Evolutionary conservation across 2,329 filamentous ascomycete genomes (phyloP).

Genomic region (Venturia asperata): DNA sequence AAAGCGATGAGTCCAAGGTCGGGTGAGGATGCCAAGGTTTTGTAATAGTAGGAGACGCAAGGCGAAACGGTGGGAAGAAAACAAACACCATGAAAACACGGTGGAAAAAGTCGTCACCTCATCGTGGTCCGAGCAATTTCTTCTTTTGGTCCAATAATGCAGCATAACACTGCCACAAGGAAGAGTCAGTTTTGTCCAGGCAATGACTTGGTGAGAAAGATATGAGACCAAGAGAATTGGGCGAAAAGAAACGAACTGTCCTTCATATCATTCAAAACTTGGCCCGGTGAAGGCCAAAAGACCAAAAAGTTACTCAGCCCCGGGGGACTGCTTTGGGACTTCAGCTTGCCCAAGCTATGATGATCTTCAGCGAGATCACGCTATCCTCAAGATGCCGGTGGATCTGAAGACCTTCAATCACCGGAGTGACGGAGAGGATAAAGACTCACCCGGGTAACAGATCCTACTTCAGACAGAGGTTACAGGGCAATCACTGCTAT

Average conservation of each 20-base stretch:
- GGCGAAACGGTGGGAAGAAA: neutral
- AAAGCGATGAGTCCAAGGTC: neutral
- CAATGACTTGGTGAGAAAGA: neutral
- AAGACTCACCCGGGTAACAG: neutral
- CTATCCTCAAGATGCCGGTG: neutral
- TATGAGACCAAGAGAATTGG: neutral
- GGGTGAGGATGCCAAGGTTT: neutral
- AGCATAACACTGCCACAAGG: neutral
- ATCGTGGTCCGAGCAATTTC: neutral
- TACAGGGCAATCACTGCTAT: neutral
- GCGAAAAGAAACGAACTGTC: no score
- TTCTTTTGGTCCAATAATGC: neutral
- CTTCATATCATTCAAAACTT: no score
- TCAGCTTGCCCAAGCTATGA: neutral
- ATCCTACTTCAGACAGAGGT: conserved; percentile 2
- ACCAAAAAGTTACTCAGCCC: no score
- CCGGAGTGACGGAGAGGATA: neutral
- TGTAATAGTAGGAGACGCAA: neutral
- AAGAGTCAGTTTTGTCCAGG: no score
- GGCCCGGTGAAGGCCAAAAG: no score
- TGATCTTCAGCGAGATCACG: no score
- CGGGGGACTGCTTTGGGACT: neutral
- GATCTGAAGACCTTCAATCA: neutral
- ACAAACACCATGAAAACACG: neutral
- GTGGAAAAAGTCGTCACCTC: neutral